These are phyloP conservation scores for Raphanus sativus DNA, from an alignment of 345 rosid genomes.

Conservation along the genomic window DNA sequence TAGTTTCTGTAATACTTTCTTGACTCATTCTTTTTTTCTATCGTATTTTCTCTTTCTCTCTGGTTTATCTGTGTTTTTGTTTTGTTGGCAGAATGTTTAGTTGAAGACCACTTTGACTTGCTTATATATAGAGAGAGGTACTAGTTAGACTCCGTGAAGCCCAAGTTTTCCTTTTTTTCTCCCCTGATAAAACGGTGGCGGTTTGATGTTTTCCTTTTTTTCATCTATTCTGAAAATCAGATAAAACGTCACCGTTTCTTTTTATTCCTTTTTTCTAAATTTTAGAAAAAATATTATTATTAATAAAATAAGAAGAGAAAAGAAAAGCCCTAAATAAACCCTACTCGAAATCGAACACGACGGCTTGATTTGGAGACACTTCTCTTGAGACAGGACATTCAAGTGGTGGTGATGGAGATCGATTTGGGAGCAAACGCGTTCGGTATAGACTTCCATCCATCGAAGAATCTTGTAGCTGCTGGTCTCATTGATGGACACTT, in stretches of 20 bases:
- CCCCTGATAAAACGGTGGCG: background rate
- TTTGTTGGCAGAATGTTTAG: background rate
- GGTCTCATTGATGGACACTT: constrained; percentile 79
- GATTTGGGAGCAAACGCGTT: constrained; percentile 69
- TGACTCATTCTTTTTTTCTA: background rate
- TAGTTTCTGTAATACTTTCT: background rate
- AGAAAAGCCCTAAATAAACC: constrained; percentile 24
- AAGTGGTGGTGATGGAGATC: constrained; percentile 57
- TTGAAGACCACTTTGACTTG: background rate
- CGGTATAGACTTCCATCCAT: constrained; percentile 82
- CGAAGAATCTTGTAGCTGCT: constrained; percentile 56
- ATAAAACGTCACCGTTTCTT: background rate
- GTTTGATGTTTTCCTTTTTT: background rate
- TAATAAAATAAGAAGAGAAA: background rate
- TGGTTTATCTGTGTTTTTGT: background rate
- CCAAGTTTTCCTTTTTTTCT: background rate
- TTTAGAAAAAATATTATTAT: background rate
- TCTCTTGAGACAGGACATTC: background rate
- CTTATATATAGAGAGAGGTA: background rate
- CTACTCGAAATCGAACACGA: constrained; percentile 5
- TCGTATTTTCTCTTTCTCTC: background rate
- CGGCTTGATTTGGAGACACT: background rate
- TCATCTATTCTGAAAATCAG: background rate
- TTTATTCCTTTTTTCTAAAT: background rate
- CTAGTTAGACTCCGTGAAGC: background rate